A percentile compares a stretch with the other conserved stretches of the same genome.
Evolutionary conservation across 768 basidiomycete species (phyloP).

Genomic region (Suillus americanus): DNA sequence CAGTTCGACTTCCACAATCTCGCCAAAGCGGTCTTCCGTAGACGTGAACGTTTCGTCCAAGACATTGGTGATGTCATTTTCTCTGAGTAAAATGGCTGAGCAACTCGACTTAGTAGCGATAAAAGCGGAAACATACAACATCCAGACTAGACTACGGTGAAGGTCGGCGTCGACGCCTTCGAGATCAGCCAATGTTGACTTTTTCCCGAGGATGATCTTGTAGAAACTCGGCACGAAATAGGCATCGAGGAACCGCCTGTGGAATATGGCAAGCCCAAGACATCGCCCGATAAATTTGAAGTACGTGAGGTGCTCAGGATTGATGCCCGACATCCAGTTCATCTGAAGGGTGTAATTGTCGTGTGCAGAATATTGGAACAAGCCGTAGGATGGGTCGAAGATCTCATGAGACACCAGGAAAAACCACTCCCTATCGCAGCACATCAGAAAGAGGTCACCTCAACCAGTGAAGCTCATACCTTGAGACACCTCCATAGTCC

Average conservation of each 20-base stretch:
- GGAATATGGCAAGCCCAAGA: conserved; percentile 75
- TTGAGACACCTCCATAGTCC: conserved; percentile 76
- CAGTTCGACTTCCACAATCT: conserved; percentile 65
- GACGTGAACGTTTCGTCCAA: conserved; percentile 72
- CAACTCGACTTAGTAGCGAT: conserved; percentile 1
- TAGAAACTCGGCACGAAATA: conserved; percentile 82
- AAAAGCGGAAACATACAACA: conserved; percentile 53
- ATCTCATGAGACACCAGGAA: conserved; percentile 82
- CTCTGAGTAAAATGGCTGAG: conserved; percentile 37
- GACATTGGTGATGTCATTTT: conserved; percentile 74
- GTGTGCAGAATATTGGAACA: conserved; percentile 78
- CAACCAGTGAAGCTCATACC: conserved; percentile 36
- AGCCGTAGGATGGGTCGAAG: conserved; percentile 80
- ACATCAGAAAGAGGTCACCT: conserved; percentile 6
- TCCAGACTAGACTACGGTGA: conserved; percentile 68
- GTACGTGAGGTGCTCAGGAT: conserved; percentile 75
- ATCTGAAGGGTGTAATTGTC: conserved; percentile 84
- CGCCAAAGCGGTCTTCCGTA: conserved; percentile 76
- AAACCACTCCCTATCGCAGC: conserved; percentile 70
- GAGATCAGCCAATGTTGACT: conserved; percentile 59
- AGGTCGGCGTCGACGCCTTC: conserved; percentile 70
- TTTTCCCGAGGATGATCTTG: conserved; percentile 71
- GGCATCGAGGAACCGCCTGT: conserved; percentile 74
- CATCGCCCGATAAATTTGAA: conserved; percentile 81
- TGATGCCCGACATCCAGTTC: conserved; percentile 73